Base-by-base conservation (phyloP, 805 yeast species). In the Wickerhamiella qilinensis region DNA sequence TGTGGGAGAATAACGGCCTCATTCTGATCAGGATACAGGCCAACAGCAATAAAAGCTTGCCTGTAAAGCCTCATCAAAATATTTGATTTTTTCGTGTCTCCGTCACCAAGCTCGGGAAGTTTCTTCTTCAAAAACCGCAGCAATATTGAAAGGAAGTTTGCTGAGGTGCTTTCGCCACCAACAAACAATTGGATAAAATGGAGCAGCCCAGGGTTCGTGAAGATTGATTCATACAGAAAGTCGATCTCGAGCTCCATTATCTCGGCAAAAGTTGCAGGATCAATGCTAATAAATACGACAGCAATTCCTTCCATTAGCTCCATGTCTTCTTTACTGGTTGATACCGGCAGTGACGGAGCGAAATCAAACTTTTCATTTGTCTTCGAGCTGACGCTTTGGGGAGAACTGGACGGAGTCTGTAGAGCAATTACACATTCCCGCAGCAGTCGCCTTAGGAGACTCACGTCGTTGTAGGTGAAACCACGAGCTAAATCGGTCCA, bases 251-350 rank as follows among this genome's bases (percentile, higher is more conserved):
- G 67, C 44, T 75, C 83, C 8, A 85, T 76, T 45, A 91, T 78
- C 58, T 91, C 98, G 55, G 83, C 86, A 58, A 93, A 93, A 0
- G 96, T 81, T 1, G 97, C 85, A 17, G 94, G 86, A 53, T 93
- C 99, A 39, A 93, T 71, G 53, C 84, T 94, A 47, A 85, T 82
- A 58, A 84, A 91, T 49, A 91, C 82, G 1, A 94, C 79, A 0
- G 95, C 95, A 54, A 91, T 74, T 3, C 85, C 77, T 53, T 93
- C 98, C 94, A 91, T 85, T 41, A 86, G 63, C 50, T 91, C 98
- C 49, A 86, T 84, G 42, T 86, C 95, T 52, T 88, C 97, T 48
- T 84, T 85, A 1, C 93, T 75, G 0, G 93, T 81, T 1, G 86
- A 74, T 11, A 83, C 80, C 3, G 94, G 94, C 29, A 82, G 59